A percentile compares a stretch with the other conserved stretches of the same genome.
These are phyloP conservation scores for Aschersonia sp. DNA, from an alignment of 2,329 filamentous ascomycete species.

Conservation along the genomic window DNA sequence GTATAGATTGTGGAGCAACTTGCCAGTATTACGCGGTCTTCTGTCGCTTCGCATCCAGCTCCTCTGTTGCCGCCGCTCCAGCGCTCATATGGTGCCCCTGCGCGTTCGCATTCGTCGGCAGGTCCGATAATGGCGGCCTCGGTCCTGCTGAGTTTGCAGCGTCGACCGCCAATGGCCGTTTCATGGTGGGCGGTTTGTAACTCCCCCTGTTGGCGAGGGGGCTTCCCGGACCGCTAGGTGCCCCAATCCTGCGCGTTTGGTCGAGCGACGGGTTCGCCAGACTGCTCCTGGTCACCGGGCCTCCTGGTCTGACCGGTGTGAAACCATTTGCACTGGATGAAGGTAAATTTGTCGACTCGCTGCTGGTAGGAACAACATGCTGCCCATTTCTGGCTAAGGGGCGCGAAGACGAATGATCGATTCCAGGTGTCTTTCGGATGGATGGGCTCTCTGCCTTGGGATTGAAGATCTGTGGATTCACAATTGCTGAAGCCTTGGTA, in stretches of 20 bases:
- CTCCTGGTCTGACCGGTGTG: constrained; percentile 14
- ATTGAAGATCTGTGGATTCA: constrained; percentile 43
- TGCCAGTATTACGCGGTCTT: constrained; percentile 15
- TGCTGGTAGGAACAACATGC: constrained; percentile 30
- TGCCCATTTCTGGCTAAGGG: constrained; percentile 48
- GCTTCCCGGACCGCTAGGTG: constrained; percentile 37
- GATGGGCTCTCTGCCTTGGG: constrained; percentile 67
- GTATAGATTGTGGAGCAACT: neutral
- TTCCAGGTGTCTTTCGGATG: constrained; percentile 74
- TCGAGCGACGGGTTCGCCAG: constrained; percentile 39
- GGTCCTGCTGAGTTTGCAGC: constrained; percentile 8
- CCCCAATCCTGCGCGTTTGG: constrained; percentile 42
- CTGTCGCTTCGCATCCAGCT: constrained; percentile 36
- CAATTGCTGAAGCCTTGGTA: constrained; percentile 14
- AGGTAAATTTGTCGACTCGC: constrained; percentile 11
- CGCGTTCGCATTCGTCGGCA: constrained; percentile 28
- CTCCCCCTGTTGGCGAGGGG: constrained; percentile 42
- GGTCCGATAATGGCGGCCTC: constrained; percentile 34
- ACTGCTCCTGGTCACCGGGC: constrained; percentile 20
- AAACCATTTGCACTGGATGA: constrained; percentile 12
- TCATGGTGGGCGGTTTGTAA: constrained; percentile 46
- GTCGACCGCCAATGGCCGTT: constrained; percentile 27
- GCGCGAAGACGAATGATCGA: constrained; percentile 67
- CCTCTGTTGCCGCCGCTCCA: constrained; percentile 8
- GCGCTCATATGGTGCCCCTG: constrained; percentile 5